Percentiles rank a stretch among this genome's conserved stretches.
Conservation (phyloP, 2,329 filamentous ascomycete species). For the Aspergillus fumigatus region DNA sequence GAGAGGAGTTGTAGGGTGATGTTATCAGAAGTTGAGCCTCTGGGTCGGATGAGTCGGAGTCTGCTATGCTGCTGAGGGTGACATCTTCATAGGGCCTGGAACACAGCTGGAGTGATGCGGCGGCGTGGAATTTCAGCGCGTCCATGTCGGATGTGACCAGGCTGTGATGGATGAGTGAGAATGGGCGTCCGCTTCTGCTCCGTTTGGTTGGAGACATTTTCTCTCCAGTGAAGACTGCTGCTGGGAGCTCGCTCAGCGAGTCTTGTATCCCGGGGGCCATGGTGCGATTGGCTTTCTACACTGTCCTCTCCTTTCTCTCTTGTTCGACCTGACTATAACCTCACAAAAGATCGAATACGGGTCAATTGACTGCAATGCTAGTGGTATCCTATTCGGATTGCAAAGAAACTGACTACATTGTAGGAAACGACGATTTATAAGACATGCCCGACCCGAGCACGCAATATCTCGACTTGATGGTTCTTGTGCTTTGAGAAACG, state of each 20-base stretch:
- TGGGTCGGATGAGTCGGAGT: conserved; percentile 2
- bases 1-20: conserved; percentile 69
- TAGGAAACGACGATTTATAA: background rate
- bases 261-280: background rate
- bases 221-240: background rate
- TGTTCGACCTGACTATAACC: background rate
- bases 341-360: background rate
- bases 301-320: background rate
- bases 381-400: no score
- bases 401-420: background rate
- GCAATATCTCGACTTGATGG: background rate
- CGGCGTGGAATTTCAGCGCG: conserved; percentile 31
- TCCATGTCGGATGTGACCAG: conserved; percentile 31
- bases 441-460: background rate
- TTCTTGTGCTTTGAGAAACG: background rate
- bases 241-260: background rate
- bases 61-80: conserved; percentile 3
- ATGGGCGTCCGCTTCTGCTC: background rate
- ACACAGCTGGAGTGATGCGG: conserved; percentile 30
- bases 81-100: conserved; percentile 6
- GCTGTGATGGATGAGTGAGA: conserved; percentile 25
- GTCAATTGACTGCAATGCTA: background rate
- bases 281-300: background rate
- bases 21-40: conserved; percentile 50
- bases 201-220: background rate